Base-by-base conservation (phyloP, 192 early-diverging fungal species). In the Linnemannia exigua region DNA sequence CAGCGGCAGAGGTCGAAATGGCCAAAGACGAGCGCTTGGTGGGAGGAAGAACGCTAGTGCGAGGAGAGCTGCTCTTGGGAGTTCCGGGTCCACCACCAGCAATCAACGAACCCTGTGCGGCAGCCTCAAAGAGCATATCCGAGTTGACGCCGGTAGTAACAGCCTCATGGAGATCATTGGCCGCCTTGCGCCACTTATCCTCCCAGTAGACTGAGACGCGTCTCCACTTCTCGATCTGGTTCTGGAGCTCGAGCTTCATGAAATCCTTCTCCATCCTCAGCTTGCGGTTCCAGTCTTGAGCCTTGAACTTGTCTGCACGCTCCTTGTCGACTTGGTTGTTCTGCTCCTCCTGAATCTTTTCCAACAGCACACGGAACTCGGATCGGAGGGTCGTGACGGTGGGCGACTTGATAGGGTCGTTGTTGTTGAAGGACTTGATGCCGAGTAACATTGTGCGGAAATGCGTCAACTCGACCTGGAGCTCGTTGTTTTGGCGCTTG, bases 391-490 rank as follows among this genome's bases (percentile, higher is more conserved):
- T 86, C 15, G 84, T 77, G 33, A 86, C 84, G 0, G 84, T 86
- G 22, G 84, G 84, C 7, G 84, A 86, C 63, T 86, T 86, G 79
- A 86, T 86, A 17, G 84, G 84, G 33, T 86, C 84, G 67, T 86
- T 86, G 51, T 86, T 86, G 79, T 86, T 86, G 50, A 86, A 86
- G 16, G 84, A 86, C 75, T 86, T 86, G 84, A 86, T 86, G 25
- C 84, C 84, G 58, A 86, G 78, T 25, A 86, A 63, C 77, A 86
- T 86, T 0, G 84, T 79, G 17, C 84, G 78, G 70, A 80, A 86
- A 52, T 86, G 84, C 22, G 67, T 86, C 67, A 86, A 38, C 51
- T 86, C 78, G 0, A 61, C 47, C 73, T 86, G 84, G n/a, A 86
- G 66, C 16, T 86, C 84, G 47, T 80, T 76, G 19, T 35, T 66